A percentile compares a stretch with the other conserved stretches of the same genome.
Conservation (phyloP, 176 grass and related monocot genomes). For the Carex cristatella region DNA sequence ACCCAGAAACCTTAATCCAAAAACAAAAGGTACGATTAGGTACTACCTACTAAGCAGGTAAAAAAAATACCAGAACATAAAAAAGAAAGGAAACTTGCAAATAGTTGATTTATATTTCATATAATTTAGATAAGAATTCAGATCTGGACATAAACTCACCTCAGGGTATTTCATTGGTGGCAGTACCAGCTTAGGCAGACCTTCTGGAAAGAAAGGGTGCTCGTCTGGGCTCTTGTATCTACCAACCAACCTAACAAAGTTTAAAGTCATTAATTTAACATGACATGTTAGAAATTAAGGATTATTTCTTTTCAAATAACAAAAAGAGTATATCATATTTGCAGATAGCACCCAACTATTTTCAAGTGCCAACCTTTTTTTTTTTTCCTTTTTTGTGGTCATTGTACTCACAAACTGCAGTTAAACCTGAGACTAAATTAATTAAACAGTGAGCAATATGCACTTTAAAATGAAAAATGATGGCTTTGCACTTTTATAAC, state of each 20-base stretch:
- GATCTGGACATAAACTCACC: constrained; percentile 29
- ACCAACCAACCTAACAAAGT: constrained; percentile 72
- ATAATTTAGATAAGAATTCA: not conserved
- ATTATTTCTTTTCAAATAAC: not conserved
- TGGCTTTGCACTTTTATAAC: too few species aligned
- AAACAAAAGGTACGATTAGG: too few species aligned
- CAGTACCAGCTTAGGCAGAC: constrained; percentile 62
- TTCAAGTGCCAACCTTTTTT: not conserved
- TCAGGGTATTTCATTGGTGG: constrained; percentile 83
- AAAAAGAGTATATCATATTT: not conserved
- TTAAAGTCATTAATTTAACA: constrained; percentile 15
- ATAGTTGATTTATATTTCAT: not conserved
- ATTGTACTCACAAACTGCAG: not conserved
- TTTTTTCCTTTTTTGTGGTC: not conserved
- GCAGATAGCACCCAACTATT: not conserved
- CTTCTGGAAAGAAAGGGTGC: constrained; percentile 82
- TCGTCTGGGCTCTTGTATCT: constrained; percentile 98
- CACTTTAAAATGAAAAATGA: not conserved
- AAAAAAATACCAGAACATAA: not conserved
- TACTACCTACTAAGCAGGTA: not conserved
- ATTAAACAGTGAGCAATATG: not conserved
- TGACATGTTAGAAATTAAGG: not conserved
- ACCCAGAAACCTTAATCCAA: too few species aligned
- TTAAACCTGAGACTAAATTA: not conserved
- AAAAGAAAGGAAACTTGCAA: not conserved